A percentile compares a stretch with the other conserved stretches of the same genome.
Conservation (phyloP, 2,329 filamentous ascomycete genomes). For the Epichloe hybrida region DNA sequence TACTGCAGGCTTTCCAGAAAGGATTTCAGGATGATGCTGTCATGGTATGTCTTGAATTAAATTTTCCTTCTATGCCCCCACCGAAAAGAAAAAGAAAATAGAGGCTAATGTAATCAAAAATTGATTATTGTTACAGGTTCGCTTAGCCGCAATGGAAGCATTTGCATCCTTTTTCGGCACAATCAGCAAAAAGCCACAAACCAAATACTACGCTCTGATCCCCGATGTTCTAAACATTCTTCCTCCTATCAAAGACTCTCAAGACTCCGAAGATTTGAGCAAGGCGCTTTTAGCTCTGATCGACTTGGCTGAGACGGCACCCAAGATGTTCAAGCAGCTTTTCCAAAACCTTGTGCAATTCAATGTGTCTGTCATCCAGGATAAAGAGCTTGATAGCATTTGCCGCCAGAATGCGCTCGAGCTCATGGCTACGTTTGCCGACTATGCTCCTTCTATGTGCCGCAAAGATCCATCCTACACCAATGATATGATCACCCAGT, state of each 20-base stretch:
- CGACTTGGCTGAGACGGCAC: slow-evolving; percentile 83
- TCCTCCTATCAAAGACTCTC: slow-evolving; percentile 81
- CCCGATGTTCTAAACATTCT: slow-evolving; percentile 90
- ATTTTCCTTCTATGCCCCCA: no score
- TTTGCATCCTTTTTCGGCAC: slow-evolving; percentile 94
- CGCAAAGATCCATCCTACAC: slow-evolving; percentile 88
- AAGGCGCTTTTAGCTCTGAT: slow-evolving; percentile 86
- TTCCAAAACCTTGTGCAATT: slow-evolving; percentile 90
- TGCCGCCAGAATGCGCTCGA: slow-evolving; percentile 91
- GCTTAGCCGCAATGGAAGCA: slow-evolving; percentile 87
- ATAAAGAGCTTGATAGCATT: slow-evolving; percentile 85
- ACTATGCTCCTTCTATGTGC: slow-evolving; percentile 88
- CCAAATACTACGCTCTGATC: slow-evolving; percentile 76
- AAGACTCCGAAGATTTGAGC: slow-evolving; percentile 82
- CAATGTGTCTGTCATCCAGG: slow-evolving; percentile 83
- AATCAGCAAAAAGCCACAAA: slow-evolving; percentile 73
- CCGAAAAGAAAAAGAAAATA: not conserved
- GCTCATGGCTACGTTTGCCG: slow-evolving; percentile 94
- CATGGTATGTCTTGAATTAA: slow-evolving; percentile 40
- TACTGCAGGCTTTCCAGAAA: slow-evolving; percentile 74
- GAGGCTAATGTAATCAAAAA: no score
- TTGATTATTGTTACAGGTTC: slow-evolving; percentile 43
- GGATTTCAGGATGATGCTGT: slow-evolving; percentile 86
- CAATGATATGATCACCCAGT: slow-evolving; percentile 95
- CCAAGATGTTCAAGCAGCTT: slow-evolving; percentile 94